Evolutionary conservation across 352 stramenopile genomes (phyloP).

Genomic region (Phytophthora macrochlamydospora): DNA sequence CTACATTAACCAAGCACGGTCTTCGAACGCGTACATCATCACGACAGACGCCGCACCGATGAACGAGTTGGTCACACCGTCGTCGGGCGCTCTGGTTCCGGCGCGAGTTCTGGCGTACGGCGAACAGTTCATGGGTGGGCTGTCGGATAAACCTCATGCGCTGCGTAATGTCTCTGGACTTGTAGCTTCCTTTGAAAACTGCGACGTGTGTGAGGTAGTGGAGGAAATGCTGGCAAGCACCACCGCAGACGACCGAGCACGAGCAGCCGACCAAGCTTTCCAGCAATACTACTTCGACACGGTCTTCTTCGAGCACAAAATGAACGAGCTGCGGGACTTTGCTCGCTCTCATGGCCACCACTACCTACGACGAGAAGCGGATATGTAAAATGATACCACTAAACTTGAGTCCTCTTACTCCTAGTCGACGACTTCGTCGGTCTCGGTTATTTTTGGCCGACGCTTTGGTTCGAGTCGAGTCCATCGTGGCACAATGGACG

Average conservation of each 20-base stretch:
- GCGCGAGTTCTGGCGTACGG: conserved; percentile 20
- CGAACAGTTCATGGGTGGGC: conserved; percentile 48
- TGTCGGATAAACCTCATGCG: conserved; percentile 28
- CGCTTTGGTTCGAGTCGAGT: conserved; percentile 3
- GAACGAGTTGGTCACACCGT: conserved; percentile 54
- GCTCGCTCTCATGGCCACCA: conserved; percentile 30
- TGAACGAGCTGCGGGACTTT: conserved; percentile 46
- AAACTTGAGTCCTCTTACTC: no score
- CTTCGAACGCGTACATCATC: conserved; percentile 42
- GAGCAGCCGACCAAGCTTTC: conserved; percentile 10
- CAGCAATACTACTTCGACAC: conserved; percentile 65
- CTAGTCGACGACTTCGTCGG: background rate
- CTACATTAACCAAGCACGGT: conserved; percentile 69
- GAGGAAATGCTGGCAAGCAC: conserved; percentile 36
- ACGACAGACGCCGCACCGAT: conserved; percentile 57
- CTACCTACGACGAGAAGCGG: conserved; percentile 1
- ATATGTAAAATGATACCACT: background rate
- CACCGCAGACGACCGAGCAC: conserved; percentile 15
- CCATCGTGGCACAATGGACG: conserved; percentile 52
- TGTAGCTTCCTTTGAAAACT: conserved; percentile 36
- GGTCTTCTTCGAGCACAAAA: conserved; percentile 61
- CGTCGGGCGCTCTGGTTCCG: conserved; percentile 45
- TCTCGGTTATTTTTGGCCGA: conserved; percentile 6
- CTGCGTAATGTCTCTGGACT: conserved; percentile 49
- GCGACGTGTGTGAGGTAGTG: conserved; percentile 47